These are phyloP conservation scores for sunflower (Helianthus annuus) DNA, from an alignment of 129 eudicot genomes.

Conservation along the genomic window HanXRQr2.0-SUNRISE NC_035434.2:83083369-83083868, in stretches of 20 bases:
- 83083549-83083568: slow-evolving; percentile 3
- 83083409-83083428: slow-evolving; percentile 69
- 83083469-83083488: slow-evolving; percentile 89
- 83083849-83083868: slow-evolving; percentile 98
- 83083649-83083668: slow-evolving; percentile 73
- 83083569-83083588: slow-evolving; percentile 93
- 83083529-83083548: background rate
- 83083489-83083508: slow-evolving; percentile 43
- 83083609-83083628: slow-evolving; percentile 98
- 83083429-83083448: slow-evolving; percentile 71
- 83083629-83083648: slow-evolving; percentile 89
- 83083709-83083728: slow-evolving; percentile 90
- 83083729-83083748: slow-evolving; percentile 58
- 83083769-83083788: background rate
- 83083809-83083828: slow-evolving; percentile 26
- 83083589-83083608: slow-evolving; percentile 94
- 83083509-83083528: background rate
- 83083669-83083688: slow-evolving; percentile 97
- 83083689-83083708: slow-evolving; percentile 98
- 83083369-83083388: slow-evolving; percentile 80
- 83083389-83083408: slow-evolving; percentile 98
- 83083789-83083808: background rate
- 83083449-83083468: slow-evolving; percentile 84
- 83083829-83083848: slow-evolving; percentile 92
- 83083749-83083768: background rate